Evolutionary conservation across 495 filamentous ascomycete genomes (phyloP).

Genomic region (Hypoxylon cercidicola): DNA sequence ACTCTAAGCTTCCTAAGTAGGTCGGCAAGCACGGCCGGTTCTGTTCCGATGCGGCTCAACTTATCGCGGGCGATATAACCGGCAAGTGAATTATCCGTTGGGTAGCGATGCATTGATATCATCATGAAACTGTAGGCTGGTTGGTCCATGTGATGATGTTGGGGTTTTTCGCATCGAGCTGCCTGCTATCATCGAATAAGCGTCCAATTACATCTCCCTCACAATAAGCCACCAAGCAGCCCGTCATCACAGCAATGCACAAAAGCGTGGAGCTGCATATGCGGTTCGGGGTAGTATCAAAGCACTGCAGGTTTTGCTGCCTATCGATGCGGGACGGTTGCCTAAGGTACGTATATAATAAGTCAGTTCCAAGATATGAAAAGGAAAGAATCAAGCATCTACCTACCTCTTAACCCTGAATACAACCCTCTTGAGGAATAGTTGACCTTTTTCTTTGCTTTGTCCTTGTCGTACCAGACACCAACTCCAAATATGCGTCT

Average conservation of each 20-base stretch:
- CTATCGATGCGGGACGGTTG: too few species aligned
- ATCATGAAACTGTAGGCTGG: conserved; percentile 4
- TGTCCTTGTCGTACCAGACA: background rate
- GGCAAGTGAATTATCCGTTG: conserved; percentile 20
- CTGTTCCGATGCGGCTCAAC: conserved; percentile 23
- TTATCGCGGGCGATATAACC: background rate
- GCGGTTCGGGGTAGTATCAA: conserved; percentile 5
- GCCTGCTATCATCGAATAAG: background rate
- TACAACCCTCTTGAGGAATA: background rate
- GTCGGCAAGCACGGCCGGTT: too few species aligned
- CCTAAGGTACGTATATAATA: too few species aligned
- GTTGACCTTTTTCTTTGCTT: background rate
- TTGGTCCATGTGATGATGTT: conserved; percentile 6
- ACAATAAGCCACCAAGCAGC: conserved; percentile 8
- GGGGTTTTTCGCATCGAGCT: conserved; percentile 3
- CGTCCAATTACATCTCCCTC: conserved; percentile 12
- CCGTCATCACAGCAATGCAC: conserved; percentile 13
- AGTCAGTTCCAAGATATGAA: too few species aligned
- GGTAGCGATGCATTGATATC: conserved; percentile 15
- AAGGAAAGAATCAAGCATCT: too few species aligned
- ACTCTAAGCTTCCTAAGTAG: background rate
- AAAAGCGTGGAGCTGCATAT: conserved; percentile 5
- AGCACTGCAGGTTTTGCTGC: background rate
- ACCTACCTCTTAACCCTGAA: too few species aligned
- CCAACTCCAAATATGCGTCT: background rate